These are phyloP conservation scores for Tremellales sp. DNA, from an alignment of 1,284 basidiomycete species.

Conservation along the genomic window DNA sequence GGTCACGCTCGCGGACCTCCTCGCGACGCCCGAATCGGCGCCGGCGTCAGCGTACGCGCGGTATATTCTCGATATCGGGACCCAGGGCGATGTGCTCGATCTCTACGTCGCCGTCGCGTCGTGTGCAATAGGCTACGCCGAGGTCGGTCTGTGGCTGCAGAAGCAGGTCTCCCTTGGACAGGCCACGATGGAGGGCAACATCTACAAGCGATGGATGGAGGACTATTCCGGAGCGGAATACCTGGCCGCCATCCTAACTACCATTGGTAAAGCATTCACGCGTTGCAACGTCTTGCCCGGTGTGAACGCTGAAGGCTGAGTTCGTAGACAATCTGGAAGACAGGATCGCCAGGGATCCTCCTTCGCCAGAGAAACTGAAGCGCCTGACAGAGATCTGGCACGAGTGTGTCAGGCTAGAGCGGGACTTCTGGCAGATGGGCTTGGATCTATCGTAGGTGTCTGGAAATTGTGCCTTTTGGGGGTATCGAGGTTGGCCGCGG, in stretches of 20 bases:
- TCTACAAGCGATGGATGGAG: conserved; percentile 73
- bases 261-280: conserved; percentile 71
- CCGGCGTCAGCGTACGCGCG: conserved; percentile 79
- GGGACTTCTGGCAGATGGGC: conserved; percentile 76
- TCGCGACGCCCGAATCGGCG: conserved; percentile 60
- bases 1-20: conserved; percentile 59
- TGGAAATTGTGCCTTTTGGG: too few species aligned
- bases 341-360: conserved; percentile 60
- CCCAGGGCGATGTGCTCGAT: conserved; percentile 67
- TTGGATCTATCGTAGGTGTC: conserved; percentile 15
- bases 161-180: conserved; percentile 54
- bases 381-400: conserved; percentile 74
- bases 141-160: conserved; percentile 78
- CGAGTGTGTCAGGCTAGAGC: conserved; percentile 73
- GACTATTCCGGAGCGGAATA: conserved; percentile 71
- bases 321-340: conserved; percentile 60
- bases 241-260: conserved; percentile 64
- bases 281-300: background rate
- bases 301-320: background rate
- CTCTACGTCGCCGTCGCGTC: conserved; percentile 76
- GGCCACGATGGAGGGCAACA: conserved; percentile 63
- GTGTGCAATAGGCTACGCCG: conserved; percentile 90
- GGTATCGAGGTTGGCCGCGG: conserved; percentile 8
- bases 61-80: conserved; percentile 74
- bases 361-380: conserved; percentile 59